These are phyloP conservation scores for Phytophthora sp. DNA, from an alignment of 352 stramenopile genomes.

Conservation along the genomic window DNA sequence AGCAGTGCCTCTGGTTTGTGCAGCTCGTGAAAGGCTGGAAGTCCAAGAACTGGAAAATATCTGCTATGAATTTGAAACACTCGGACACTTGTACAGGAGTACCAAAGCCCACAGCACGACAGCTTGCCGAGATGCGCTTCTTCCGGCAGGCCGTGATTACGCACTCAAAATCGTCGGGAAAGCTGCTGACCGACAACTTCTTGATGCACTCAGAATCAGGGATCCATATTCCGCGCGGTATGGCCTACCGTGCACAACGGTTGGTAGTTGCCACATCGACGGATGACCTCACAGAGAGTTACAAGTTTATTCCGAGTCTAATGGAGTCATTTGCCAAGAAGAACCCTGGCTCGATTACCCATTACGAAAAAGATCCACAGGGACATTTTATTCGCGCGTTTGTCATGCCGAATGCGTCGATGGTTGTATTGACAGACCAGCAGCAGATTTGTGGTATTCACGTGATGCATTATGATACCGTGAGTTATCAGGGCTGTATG, in stretches of 20 bases:
- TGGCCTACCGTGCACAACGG: constrained; percentile 72
- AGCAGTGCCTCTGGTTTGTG: constrained; percentile 79
- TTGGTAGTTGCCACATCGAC: constrained; percentile 73
- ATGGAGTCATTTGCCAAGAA: constrained; percentile 75
- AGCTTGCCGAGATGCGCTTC: constrained; percentile 82
- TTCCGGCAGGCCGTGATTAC: constrained; percentile 79
- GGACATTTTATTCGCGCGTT: constrained; percentile 78
- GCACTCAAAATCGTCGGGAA: constrained; percentile 80
- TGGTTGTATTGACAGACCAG: constrained; percentile 50
- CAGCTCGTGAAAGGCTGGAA: constrained; percentile 83
- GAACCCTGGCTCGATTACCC: constrained; percentile 67
- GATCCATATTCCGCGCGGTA: constrained; percentile 71
- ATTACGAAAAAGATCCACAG: constrained; percentile 66
- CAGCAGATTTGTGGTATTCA: constrained; percentile 79
- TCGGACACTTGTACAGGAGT: constrained; percentile 67
- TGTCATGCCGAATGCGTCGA: constrained; percentile 67
- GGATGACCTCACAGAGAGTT: constrained; percentile 80
- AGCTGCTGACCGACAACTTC: constrained; percentile 82
- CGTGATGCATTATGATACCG: constrained; percentile 69
- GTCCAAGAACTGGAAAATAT: constrained; percentile 91
- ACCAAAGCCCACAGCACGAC: constrained; percentile 71
- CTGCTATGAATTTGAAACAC: constrained; percentile 86
- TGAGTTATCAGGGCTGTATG: constrained; percentile 75
- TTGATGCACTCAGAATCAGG: constrained; percentile 67
- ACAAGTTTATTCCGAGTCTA: constrained; percentile 83